phyloP scores from a whole-genome alignment of 768 basidiomycete species.

The Chalciporus chontae region DNA sequence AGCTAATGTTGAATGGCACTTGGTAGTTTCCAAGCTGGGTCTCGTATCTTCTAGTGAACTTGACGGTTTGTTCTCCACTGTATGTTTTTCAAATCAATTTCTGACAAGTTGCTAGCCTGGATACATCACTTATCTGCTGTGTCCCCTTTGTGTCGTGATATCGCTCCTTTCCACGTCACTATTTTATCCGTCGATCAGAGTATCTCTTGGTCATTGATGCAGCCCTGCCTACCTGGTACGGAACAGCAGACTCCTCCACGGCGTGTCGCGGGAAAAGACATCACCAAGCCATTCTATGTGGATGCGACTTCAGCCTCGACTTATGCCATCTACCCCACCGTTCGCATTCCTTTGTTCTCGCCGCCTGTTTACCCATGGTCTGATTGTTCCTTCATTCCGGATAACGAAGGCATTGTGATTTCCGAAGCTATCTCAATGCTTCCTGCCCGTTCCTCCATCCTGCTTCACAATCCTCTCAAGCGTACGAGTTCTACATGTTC shows the following conservation, averaged over 20 bases:
- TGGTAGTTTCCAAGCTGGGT: slow-evolving; percentile 71
- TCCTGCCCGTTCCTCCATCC: slow-evolving; percentile 54
- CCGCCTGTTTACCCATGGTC: slow-evolving; percentile 28
- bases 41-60: slow-evolving; percentile 56
- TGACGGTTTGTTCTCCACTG: slow-evolving; percentile 47
- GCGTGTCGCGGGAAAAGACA: slow-evolving; percentile 30
- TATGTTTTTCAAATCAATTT: background rate
- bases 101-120: slow-evolving; percentile 53
- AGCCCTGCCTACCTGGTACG: slow-evolving; percentile 20
- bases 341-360: slow-evolving; percentile 41
- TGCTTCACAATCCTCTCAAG: slow-evolving; percentile 52
- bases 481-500: slow-evolving; percentile 38
- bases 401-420: slow-evolving; percentile 23
- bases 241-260: slow-evolving; percentile 25
- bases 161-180: slow-evolving; percentile 57
- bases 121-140: slow-evolving; percentile 44
- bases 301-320: slow-evolving; percentile 40
- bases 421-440: slow-evolving; percentile 41
- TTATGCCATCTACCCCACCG: slow-evolving; percentile 46
- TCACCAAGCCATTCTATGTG: slow-evolving; percentile 29
- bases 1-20: slow-evolving; percentile 76
- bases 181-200: slow-evolving; percentile 58
- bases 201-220: slow-evolving; percentile 57
- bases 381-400: slow-evolving; percentile 32
- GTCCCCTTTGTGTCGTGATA: slow-evolving; percentile 35